Percentiles rank a stretch among this genome's conserved stretches.
Evolutionary conservation across 2,329 filamentous ascomycete genomes (phyloP).

Genomic region (Orbilia javanica): DNA sequence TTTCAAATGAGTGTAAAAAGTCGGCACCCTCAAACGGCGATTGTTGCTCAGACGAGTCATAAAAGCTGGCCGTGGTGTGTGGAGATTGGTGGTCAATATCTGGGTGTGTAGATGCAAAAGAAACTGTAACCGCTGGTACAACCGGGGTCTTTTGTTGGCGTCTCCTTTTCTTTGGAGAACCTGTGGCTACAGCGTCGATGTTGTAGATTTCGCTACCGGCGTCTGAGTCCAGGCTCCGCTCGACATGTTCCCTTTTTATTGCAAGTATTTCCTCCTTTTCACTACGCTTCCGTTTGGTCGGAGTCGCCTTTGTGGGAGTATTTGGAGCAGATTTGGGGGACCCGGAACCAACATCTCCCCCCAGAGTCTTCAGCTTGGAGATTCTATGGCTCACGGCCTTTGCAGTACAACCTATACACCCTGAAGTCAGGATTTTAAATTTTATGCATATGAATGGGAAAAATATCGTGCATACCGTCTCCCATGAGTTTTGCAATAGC

Average conservation of each 20-base stretch:
- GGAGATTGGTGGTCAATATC: conserved; percentile 33
- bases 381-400: conserved; percentile 62
- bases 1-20: conserved; percentile 24
- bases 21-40: conserved; percentile 7
- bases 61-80: conserved; percentile 18
- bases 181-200: conserved; percentile 37
- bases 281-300: conserved; percentile 48
- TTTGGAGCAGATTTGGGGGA: conserved; percentile 29
- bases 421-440: background rate
- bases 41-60: conserved; percentile 26
- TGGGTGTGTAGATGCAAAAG: conserved; percentile 35
- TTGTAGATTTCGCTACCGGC: conserved; percentile 31
- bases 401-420: conserved; percentile 59
- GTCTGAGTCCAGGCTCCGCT: conserved; percentile 45
- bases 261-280: conserved; percentile 35
- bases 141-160: conserved; percentile 27
- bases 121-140: conserved; percentile 8
- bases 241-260: conserved; percentile 46
- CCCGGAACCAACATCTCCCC: conserved; percentile 23
- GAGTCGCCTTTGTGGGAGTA: conserved; percentile 42
- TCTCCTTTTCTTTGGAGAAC: conserved; percentile 49
- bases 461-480: conserved; percentile 53
- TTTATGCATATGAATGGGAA: conserved; percentile 12
- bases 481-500: conserved; percentile 62
- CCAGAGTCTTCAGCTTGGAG: conserved; percentile 60